Evolutionary conservation across 2,329 filamentous ascomycete genomes (phyloP).

Genomic region (Verticillium nubilum): DNA sequence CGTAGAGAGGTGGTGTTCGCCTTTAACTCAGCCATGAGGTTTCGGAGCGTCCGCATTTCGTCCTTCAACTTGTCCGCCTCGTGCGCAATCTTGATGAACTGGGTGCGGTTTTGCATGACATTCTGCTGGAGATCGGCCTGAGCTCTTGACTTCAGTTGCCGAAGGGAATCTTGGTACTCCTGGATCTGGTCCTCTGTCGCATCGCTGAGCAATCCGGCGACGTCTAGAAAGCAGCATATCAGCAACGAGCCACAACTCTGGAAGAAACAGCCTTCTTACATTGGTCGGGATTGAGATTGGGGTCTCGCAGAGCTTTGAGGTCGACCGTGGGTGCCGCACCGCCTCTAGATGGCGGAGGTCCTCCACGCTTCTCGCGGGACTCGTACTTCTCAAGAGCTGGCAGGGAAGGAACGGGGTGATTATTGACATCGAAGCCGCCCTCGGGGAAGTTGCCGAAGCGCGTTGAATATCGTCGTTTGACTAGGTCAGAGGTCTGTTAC

Average conservation of each 20-base stretch:
- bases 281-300: conserved; percentile 72
- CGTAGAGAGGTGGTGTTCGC: conserved; percentile 64
- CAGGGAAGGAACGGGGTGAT: conserved; percentile 67
- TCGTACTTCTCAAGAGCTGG: conserved; percentile 57
- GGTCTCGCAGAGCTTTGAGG: conserved; percentile 71
- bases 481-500: conserved; percentile 66
- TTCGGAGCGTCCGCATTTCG: conserved; percentile 87
- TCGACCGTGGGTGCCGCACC: conserved; percentile 64
- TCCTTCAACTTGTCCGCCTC: conserved; percentile 96
- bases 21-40: conserved; percentile 89
- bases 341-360: conserved; percentile 48
- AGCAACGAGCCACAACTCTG: not conserved
- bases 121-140: conserved; percentile 86
- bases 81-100: conserved; percentile 99
- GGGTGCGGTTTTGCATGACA: conserved; percentile 92
- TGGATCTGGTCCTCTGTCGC: conserved; percentile 83
- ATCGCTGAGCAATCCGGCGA: conserved; percentile 69
- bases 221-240: conserved; percentile 35
- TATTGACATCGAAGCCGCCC: conserved; percentile 58
- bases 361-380: conserved; percentile 39
- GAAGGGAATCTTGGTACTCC: conserved; percentile 71
- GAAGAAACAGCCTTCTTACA: conserved; percentile 45
- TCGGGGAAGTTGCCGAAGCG: conserved; percentile 75
- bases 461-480: conserved; percentile 91
- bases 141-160: conserved; percentile 71